These are phyloP conservation scores for Bretziella fagacearum DNA, from an alignment of 2,329 filamentous ascomycete species.

Conservation along the genomic window DNA sequence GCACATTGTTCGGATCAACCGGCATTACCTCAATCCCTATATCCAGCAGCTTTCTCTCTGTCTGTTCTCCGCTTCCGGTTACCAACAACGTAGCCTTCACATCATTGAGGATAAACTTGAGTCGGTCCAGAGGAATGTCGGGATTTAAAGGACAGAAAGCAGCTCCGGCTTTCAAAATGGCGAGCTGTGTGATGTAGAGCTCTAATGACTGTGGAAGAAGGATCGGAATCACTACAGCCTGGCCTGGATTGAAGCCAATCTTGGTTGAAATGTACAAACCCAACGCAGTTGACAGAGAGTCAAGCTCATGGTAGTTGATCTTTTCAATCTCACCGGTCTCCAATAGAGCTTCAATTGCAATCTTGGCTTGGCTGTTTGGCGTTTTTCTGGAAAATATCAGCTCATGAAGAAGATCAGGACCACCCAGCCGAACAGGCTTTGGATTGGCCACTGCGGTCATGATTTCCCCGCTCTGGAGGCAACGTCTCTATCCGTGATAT, in stretches of 20 bases:
- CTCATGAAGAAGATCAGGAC: conserved; percentile 34
- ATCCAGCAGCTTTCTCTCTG: too few species aligned
- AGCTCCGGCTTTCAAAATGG: conserved; percentile 62
- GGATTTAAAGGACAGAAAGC: conserved; percentile 74
- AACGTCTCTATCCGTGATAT: too few species aligned
- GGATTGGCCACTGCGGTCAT: conserved; percentile 24
- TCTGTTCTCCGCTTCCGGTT: conserved; percentile 19
- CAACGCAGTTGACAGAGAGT: conserved; percentile 15
- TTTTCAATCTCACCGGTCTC: background rate
- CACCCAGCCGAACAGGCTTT: conserved; percentile 24
- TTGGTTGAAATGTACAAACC: background rate
- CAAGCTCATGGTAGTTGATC: conserved; percentile 17
- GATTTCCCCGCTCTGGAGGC: too few species aligned
- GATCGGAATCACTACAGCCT: conserved; percentile 45
- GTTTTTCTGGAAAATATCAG: conserved; percentile 31
- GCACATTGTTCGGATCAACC: conserved; percentile 16
- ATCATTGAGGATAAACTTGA: conserved; percentile 68
- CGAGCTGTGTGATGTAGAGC: conserved; percentile 62
- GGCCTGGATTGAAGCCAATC: background rate
- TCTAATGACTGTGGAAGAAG: conserved; percentile 60
- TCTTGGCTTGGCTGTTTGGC: too few species aligned
- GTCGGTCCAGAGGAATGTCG: conserved; percentile 58
- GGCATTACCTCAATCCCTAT: background rate
- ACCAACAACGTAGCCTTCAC: conserved; percentile 56
- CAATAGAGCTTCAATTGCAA: background rate